Evolutionary conservation across 306 rosid genomes (phyloP).

Genomic region (Cicer chorassanicum): DNA sequence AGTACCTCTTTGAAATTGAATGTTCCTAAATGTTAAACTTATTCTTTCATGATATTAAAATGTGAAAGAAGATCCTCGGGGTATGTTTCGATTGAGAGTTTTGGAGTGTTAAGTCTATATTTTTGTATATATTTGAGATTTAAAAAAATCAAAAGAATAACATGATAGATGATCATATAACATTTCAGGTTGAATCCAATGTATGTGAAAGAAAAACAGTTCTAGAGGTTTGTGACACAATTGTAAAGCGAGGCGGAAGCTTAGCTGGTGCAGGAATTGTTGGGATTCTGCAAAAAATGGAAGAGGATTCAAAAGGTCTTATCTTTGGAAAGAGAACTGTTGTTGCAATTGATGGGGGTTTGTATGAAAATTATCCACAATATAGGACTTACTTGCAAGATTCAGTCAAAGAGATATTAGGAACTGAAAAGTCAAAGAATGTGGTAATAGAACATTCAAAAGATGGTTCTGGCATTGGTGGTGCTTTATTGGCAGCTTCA

Average conservation of each 20-base stretch:
- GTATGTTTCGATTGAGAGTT: no score
- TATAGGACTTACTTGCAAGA: conserved; percentile 66
- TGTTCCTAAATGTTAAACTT: background rate
- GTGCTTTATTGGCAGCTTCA: conserved; percentile 94
- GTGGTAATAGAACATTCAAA: conserved; percentile 73
- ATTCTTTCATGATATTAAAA: conserved; percentile 6
- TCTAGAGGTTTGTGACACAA: conserved; percentile 80
- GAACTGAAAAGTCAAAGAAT: conserved; percentile 63
- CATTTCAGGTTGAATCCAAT: conserved; percentile 64
- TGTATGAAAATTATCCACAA: conserved; percentile 83
- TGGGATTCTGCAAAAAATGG: conserved; percentile 86
- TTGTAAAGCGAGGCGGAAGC: conserved; percentile 88
- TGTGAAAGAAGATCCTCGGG: background rate
- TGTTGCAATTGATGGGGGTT: conserved; percentile 94
- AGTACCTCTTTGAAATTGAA: background rate
- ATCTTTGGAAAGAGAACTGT: conserved; percentile 81
- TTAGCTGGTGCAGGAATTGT: conserved; percentile 97
- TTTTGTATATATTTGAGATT: no score
- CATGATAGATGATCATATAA: no score
- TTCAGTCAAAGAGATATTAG: conserved; percentile 70
- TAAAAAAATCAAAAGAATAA: no score
- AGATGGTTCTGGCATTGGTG: conserved; percentile 95
- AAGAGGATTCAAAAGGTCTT: conserved; percentile 64
- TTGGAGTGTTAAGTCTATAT: no score
- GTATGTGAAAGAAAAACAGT: conserved; percentile 67